phyloP scores from a whole-genome alignment of 805 yeast species.

The Kodamaea jinghongensis region DNA sequence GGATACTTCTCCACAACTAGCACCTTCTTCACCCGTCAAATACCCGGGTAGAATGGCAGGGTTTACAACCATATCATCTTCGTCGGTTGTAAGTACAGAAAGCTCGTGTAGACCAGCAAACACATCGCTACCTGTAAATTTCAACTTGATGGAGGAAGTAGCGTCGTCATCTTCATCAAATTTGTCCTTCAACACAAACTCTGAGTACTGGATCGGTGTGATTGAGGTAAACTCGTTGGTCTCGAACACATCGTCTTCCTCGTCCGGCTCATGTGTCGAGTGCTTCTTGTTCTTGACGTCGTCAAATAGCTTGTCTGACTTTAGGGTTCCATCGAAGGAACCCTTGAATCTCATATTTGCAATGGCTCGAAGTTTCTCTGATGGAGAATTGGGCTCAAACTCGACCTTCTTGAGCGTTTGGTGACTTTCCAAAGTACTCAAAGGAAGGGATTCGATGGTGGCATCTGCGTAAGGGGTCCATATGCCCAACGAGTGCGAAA shows the following conservation, averaged over 20 bases:
- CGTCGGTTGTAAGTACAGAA: constrained; percentile 31
- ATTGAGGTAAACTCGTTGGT: constrained; percentile 47
- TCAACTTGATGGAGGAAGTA: constrained; percentile 26
- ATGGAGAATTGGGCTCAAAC: constrained; percentile 10
- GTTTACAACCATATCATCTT: constrained; percentile 42
- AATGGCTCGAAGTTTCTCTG: constrained; percentile 31
- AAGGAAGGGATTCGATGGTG: constrained; percentile 61
- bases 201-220: constrained; percentile 56
- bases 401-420: constrained; percentile 21
- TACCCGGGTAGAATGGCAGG: constrained; percentile 65
- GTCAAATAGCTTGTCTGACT: constrained; percentile 39
- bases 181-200: constrained; percentile 41
- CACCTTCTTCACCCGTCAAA: constrained; percentile 75
- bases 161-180: constrained; percentile 11
- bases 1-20: constrained; percentile 40
- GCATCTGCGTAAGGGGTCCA: constrained; percentile 77
- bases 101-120: constrained; percentile 78
- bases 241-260: constrained; percentile 15
- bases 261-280: constrained; percentile 17
- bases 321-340: constrained; percentile 30
- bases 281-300: constrained; percentile 24
- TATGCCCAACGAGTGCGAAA: constrained; percentile 59
- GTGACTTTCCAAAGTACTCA: constrained; percentile 46
- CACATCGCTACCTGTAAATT: constrained; percentile 64
- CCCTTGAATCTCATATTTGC: constrained; percentile 68